Conservation (phyloP, 306 rosid genomes). For the Lagenaria siceraria region DNA sequence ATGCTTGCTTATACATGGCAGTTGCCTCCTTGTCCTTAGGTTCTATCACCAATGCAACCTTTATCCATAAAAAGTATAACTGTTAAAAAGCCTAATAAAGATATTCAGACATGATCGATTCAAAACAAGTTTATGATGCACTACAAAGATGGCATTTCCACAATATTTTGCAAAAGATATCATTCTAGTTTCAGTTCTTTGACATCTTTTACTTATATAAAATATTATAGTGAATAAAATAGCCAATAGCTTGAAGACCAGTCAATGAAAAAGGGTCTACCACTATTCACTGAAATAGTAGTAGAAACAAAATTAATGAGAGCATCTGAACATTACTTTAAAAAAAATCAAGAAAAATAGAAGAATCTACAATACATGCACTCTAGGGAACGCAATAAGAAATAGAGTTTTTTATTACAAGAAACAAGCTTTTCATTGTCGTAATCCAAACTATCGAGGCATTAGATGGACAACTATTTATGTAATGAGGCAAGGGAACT, state of each 20-base stretch:
- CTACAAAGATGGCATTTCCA: background rate
- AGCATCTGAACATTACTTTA: background rate
- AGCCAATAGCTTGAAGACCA: background rate
- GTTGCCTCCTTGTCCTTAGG: conserved; percentile 98
- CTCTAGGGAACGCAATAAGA: background rate
- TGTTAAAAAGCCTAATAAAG: conserved; percentile 1
- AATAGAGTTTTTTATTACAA: background rate
- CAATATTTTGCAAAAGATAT: background rate
- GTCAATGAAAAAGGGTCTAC: background rate
- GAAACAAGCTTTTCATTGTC: background rate
- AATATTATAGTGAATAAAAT: background rate
- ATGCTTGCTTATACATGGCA: conserved; percentile 90
- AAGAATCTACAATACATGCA: background rate
- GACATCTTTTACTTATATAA: background rate
- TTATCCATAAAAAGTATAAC: conserved; percentile 17
- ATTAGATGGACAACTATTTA: background rate
- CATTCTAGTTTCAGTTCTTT: background rate
- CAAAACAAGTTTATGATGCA: background rate
- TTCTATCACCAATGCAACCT: conserved; percentile 98
- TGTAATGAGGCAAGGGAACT: background rate
- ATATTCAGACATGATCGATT: background rate
- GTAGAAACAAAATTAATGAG: background rate
- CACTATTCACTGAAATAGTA: background rate
- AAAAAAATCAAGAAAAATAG: background rate
- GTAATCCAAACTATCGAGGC: background rate